phyloP scores from a whole-genome alignment of 441 rosid genomes.

The Populus tomentosa region DNA sequence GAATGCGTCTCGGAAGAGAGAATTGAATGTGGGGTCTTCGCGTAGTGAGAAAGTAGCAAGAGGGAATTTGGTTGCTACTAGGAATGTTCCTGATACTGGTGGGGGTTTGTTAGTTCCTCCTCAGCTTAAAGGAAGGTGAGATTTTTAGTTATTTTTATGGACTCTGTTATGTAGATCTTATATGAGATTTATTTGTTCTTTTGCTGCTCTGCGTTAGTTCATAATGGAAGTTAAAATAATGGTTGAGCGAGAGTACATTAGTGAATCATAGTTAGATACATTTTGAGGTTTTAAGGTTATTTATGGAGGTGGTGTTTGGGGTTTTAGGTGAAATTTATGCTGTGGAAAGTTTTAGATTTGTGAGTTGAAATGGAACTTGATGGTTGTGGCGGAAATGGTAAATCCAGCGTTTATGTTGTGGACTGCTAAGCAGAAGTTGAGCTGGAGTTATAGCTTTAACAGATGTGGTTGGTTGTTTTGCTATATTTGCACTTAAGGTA shows the following conservation, averaged over 20 bases:
- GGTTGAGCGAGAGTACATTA: not conserved
- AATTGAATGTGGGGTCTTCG: constrained; percentile 37
- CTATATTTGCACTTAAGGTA: not conserved
- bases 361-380: not conserved
- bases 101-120: constrained; percentile 72
- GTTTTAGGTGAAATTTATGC: not conserved
- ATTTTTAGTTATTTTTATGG: not conserved
- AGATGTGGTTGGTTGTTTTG: not conserved
- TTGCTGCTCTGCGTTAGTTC: not conserved
- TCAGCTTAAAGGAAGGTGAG: constrained; percentile 86
- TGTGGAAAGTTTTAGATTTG: not conserved
- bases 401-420: not conserved
- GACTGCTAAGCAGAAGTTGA: not conserved
- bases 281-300: not conserved
- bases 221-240: not conserved
- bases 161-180: no score
- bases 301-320: not conserved
- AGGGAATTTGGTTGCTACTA: constrained; percentile 47
- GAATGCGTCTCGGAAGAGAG: constrained; percentile 61
- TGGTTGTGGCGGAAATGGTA: not conserved
- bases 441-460: not conserved
- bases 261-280: not conserved
- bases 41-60: constrained; percentile 56
- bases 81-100: constrained; percentile 55
- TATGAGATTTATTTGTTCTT: not conserved